Conservation (phyloP, 345 rosid species). For the Eucalyptus erythrocorys region DNA sequence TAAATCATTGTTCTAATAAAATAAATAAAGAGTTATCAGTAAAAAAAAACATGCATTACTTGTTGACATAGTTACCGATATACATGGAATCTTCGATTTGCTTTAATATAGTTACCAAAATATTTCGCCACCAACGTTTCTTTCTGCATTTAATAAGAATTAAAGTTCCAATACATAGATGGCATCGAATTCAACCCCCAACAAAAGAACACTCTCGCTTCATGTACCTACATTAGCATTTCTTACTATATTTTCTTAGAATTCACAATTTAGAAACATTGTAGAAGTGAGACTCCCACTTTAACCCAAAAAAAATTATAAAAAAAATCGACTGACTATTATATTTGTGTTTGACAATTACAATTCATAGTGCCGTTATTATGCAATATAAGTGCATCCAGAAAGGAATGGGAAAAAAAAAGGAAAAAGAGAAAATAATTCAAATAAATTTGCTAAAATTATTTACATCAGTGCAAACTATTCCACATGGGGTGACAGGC, state of each 20-base stretch:
- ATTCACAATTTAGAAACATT: background rate
- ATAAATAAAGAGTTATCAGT: background rate
- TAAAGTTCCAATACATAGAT: background rate
- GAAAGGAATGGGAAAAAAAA: background rate
- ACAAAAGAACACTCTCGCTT: too few species aligned
- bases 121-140: background rate
- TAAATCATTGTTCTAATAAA: background rate
- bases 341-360: background rate
- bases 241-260: background rate
- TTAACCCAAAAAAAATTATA: too few species aligned
- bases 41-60: background rate
- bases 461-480: fast-evolving
- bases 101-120: background rate
- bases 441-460: too few species aligned
- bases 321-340: background rate
- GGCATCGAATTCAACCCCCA: background rate
- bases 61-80: background rate
- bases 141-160: background rate
- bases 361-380: background rate
- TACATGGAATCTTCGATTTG: background rate
- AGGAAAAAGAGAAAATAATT: background rate
- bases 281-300: background rate
- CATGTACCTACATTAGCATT: background rate
- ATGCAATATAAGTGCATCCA: background rate
- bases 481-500: fast-evolving